Evolutionary conservation across 768 basidiomycete species (phyloP), one percentile per base, ranked within the genome.

Genomic region (Amanita rimosa): DNA sequence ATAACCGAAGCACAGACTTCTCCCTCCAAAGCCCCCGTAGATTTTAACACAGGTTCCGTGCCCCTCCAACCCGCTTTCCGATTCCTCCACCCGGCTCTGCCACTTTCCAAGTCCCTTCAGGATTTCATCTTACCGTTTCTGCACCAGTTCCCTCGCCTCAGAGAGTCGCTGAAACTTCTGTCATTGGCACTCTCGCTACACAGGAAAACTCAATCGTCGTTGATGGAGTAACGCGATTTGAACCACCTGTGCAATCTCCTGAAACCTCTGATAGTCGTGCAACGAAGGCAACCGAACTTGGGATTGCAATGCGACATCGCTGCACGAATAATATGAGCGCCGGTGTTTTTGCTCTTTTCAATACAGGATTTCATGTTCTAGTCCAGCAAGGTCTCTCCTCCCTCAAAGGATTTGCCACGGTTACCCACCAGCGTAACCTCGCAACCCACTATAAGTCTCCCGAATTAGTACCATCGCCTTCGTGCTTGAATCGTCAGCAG

Each of bases 1-100:
- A 10, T 33, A 19, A 31, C 21, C 22, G 21, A 27, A 37, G 38
- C 38, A 17, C 27, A n/a, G 59, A 58, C 6, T 60, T 62, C 5
- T 61, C 60, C n/a, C 60, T 62, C 61, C 44, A 64, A 57, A 27
- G 60, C 61, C 41, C 68, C 63, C 19, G 59, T 65, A 9, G 70
- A 74, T 46, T 58, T 66, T 9, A 64, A 70, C 40, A 69, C 70
- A 7, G 73, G 71, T 33, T 80, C 81, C 22, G 71, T 84, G n/a
- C 73, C 0, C 85, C 85, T 13, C 85, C 85, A 0, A 77, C 76
- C 0, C 83, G 86, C 59, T 76, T 82, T 50, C 85, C 85, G 10
- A 62, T 81, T 11, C 85, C 48, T 13, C 40, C 48, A 9, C 48
- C 48, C 13, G 40, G 48, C 5, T 41, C 48, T 31, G 31, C 33